phyloP scores from a whole-genome alignment of 2,329 filamentous ascomycete genomes.

The Neocatenulostroma microsporum region DNA sequence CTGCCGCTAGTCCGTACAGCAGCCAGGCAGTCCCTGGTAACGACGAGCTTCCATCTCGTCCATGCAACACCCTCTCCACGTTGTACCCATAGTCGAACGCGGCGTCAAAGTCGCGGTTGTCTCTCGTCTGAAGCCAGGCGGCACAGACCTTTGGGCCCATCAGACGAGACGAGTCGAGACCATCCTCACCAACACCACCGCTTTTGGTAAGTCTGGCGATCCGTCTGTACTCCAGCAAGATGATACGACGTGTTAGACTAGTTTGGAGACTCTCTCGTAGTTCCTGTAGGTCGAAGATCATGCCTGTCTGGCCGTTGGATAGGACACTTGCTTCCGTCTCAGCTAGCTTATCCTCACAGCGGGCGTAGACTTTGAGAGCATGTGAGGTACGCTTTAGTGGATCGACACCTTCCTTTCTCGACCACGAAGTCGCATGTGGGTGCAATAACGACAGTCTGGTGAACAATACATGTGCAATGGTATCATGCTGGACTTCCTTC shows the following conservation, averaged over 20 bases:
- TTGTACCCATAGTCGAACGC: slow-evolving; percentile 28
- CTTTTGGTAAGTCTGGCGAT: slow-evolving; percentile 23
- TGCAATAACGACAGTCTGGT: slow-evolving; percentile 27
- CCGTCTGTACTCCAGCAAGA: slow-evolving; percentile 27
- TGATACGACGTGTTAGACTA: slow-evolving; percentile 25
- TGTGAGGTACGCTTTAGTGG: slow-evolving; percentile 22
- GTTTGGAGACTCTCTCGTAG: slow-evolving; percentile 22
- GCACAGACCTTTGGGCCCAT: slow-evolving; percentile 21
- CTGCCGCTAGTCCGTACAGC: slow-evolving; percentile 17
- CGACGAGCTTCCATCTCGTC: slow-evolving; percentile 6
- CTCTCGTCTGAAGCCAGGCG: slow-evolving; percentile 23
- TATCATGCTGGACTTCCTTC: slow-evolving; percentile 32
- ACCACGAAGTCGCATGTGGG: slow-evolving; percentile 16
- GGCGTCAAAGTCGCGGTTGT: slow-evolving; percentile 29
- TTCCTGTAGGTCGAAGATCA: slow-evolving; percentile 31
- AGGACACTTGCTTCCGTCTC: slow-evolving; percentile 26
- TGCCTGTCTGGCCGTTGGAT: slow-evolving; percentile 26
- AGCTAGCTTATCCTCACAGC: slow-evolving; percentile 27
- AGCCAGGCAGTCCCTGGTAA: slow-evolving; percentile 17
- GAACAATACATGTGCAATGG: slow-evolving; percentile 28
- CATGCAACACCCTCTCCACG: slow-evolving; percentile 22
- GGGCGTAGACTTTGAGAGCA: slow-evolving; percentile 24
- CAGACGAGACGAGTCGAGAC: slow-evolving; percentile 7
- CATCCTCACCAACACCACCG: slow-evolving; percentile 13
- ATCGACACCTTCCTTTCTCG: slow-evolving; percentile 14